Evolutionary conservation across 1,284 basidiomycete genomes (phyloP).

Genomic region (Trametes hirsuta): DNA sequence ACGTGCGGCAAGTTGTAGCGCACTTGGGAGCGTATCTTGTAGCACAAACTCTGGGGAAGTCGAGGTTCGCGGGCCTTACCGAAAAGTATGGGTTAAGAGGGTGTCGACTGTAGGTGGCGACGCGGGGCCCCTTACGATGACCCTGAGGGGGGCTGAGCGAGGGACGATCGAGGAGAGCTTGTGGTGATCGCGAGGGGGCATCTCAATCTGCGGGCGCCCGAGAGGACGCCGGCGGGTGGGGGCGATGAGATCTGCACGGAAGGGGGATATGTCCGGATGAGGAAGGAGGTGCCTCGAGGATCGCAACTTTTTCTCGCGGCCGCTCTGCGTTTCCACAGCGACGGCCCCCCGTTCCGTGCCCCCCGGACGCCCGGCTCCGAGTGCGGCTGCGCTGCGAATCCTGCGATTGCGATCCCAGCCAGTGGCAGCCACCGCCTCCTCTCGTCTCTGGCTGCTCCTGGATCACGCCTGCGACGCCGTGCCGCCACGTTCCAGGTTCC

Average conservation of each 20-base stretch:
- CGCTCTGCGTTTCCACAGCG: conserved; percentile 10
- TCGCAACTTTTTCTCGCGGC: conserved; percentile 4
- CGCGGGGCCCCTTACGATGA: not conserved
- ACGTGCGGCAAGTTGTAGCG: too few species aligned
- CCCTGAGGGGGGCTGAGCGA: not conserved
- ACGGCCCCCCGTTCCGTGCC: conserved; percentile 10
- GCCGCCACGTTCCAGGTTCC: too few species aligned
- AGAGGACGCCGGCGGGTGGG: not conserved
- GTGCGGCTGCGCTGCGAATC: too few species aligned
- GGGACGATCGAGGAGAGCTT: conserved; percentile 1
- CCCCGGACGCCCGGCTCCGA: not conserved
- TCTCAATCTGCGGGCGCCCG: not conserved
- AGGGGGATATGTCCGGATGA: conserved; percentile 15
- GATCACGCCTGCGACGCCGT: too few species aligned
- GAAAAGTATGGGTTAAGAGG: too few species aligned
- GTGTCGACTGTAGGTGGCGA: not conserved
- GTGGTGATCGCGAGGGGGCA: not conserved
- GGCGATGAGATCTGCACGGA: conserved; percentile 14
- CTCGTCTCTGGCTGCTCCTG: too few species aligned
- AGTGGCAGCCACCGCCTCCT: too few species aligned
- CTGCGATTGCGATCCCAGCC: too few species aligned
- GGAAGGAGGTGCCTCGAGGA: conserved; percentile 14
- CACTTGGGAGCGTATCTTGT: too few species aligned
- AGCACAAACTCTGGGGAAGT: too few species aligned
- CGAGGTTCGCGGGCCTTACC: too few species aligned